phyloP scores from a whole-genome alignment of 352 stramenopile genomes.

The Plasmopara muralis region DNA sequence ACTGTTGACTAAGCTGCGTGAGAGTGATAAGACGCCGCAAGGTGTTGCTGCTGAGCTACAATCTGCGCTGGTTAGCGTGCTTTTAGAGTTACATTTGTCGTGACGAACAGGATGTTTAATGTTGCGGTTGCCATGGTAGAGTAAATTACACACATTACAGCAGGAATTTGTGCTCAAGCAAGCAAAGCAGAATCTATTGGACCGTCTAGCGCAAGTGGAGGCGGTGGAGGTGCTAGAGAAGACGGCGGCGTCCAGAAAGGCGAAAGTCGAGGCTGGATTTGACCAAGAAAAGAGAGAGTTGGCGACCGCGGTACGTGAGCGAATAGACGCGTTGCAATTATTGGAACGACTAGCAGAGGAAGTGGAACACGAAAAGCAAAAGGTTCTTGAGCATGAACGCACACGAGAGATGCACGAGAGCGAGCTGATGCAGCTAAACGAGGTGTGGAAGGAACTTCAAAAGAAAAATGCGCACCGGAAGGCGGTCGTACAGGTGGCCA shows the following conservation, averaged over 20 bases:
- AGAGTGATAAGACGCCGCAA: slow-evolving; percentile 21
- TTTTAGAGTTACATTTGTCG: background rate
- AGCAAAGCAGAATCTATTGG: slow-evolving; percentile 63
- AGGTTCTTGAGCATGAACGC: slow-evolving; percentile 36
- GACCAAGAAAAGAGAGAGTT: slow-evolving; percentile 41
- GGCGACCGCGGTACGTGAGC: slow-evolving; percentile 37
- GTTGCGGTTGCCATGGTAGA: slow-evolving; percentile 16
- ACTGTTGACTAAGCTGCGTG: slow-evolving; percentile 21
- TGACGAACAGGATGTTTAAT: background rate
- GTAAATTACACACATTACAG: slow-evolving; percentile 36
- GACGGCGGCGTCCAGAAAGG: slow-evolving; percentile 16
- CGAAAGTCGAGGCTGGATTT: slow-evolving; percentile 24
- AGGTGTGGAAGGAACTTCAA: slow-evolving; percentile 66
- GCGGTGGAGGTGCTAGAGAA: slow-evolving; percentile 34
- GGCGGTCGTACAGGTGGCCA: slow-evolving; percentile 61
- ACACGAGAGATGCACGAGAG: slow-evolving; percentile 33
- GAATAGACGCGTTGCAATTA: slow-evolving; percentile 27
- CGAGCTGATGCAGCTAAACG: slow-evolving; percentile 45
- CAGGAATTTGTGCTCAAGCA: slow-evolving; percentile 55
- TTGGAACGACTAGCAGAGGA: slow-evolving; percentile 37
- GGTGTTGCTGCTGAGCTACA: slow-evolving; percentile 21
- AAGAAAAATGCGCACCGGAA: slow-evolving; percentile 67
- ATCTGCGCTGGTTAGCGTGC: slow-evolving; percentile 19
- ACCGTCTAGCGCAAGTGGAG: slow-evolving; percentile 62
- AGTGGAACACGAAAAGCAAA: slow-evolving; percentile 46